Evolutionary conservation across 2,329 filamentous ascomycete species (phyloP).

Genomic region (Penicillium sp.): DNA sequence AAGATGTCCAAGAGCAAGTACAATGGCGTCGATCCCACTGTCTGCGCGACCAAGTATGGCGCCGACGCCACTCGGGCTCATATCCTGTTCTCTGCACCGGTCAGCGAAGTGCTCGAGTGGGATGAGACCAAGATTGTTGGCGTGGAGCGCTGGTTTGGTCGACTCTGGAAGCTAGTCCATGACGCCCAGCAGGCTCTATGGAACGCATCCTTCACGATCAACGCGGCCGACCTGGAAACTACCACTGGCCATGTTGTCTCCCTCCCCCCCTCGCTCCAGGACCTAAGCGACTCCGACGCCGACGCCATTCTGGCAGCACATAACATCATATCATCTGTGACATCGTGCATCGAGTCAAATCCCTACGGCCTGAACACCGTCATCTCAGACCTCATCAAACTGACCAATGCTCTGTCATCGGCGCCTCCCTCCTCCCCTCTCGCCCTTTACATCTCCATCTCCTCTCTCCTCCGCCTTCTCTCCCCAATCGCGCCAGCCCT

Average conservation of each 20-base stretch:
- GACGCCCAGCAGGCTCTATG: slow-evolving; percentile 34
- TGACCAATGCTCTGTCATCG: slow-evolving; percentile 69
- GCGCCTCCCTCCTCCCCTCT: slow-evolving; percentile 44
- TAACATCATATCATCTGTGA: slow-evolving; percentile 66
- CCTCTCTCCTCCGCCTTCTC: slow-evolving; percentile 67
- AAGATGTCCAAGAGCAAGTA: slow-evolving; percentile 97
- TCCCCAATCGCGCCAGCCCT: slow-evolving; percentile 80
- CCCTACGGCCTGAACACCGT: slow-evolving; percentile 81
- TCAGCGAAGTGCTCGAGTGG: slow-evolving; percentile 83
- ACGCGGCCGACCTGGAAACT: slow-evolving; percentile 18
- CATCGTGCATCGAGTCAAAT: slow-evolving; percentile 66
- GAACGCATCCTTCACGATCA: slow-evolving; percentile 24
- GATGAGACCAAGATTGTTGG: slow-evolving; percentile 80
- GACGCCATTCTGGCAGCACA: slow-evolving; percentile 68
- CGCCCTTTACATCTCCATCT: slow-evolving; percentile 48
- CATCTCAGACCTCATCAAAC: slow-evolving; percentile 77
- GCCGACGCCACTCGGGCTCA: slow-evolving; percentile 84
- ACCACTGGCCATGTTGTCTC: slow-evolving; percentile 25
- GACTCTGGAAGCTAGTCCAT: slow-evolving; percentile 62
- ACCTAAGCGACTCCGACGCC: slow-evolving; percentile 39
- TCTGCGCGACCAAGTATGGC: slow-evolving; percentile 72
- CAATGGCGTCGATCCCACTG: slow-evolving; percentile 82
- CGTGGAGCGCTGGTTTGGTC: slow-evolving; percentile 75
- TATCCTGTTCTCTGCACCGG: slow-evolving; percentile 85
- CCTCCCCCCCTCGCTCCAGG: slow-evolving; percentile 30